Evolutionary conservation across 2,329 filamentous ascomycete species (phyloP).

Genomic region (Monosporascus sp.): DNA sequence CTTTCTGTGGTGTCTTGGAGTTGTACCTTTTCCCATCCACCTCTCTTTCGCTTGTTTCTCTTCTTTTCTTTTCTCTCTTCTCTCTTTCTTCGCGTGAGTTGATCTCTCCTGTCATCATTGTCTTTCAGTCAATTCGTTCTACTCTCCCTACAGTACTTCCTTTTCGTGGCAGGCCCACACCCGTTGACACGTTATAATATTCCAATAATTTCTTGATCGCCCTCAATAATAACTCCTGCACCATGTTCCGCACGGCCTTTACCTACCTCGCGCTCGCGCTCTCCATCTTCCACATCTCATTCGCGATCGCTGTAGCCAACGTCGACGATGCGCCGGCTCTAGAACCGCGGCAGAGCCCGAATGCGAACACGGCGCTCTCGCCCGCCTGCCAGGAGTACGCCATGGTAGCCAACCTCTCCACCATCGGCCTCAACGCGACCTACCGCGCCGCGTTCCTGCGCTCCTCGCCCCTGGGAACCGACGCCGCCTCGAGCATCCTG

Average conservation of each 20-base stretch:
- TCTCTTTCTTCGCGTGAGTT: constrained; percentile 12
- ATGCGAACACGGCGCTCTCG: constrained; percentile 3
- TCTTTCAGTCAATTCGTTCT: constrained; percentile 7
- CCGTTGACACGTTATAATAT: constrained; percentile 2
- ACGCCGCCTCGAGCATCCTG: constrained; percentile 33
- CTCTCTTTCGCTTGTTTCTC: constrained; percentile 1
- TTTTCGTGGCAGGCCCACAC: constrained; percentile 22
- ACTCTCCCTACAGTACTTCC: constrained; percentile 4
- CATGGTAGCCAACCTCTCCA: constrained; percentile 41
- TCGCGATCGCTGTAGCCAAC: constrained; percentile 11
- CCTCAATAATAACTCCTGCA: constrained; percentile 2
- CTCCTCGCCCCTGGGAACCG: constrained; percentile 36
- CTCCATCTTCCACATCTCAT: constrained; percentile 14
- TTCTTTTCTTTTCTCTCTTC: constrained; percentile 1
- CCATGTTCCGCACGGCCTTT: constrained; percentile 12
- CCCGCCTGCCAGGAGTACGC: constrained; percentile 36
- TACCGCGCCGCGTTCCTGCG: constrained; percentile 41
- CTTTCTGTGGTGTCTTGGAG: neutral
- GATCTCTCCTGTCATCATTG: constrained; percentile 15
- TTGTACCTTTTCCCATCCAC: neutral
- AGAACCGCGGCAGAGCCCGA: constrained; percentile 18
- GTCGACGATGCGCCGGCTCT: constrained; percentile 9
- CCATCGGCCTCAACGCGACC: constrained; percentile 38
- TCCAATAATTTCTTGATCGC: constrained; percentile 1
- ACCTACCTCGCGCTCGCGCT: constrained; percentile 15